Evolutionary conservation across 495 filamentous ascomycete species (phyloP).

Genomic region (Xylaria flabelliformis): DNA sequence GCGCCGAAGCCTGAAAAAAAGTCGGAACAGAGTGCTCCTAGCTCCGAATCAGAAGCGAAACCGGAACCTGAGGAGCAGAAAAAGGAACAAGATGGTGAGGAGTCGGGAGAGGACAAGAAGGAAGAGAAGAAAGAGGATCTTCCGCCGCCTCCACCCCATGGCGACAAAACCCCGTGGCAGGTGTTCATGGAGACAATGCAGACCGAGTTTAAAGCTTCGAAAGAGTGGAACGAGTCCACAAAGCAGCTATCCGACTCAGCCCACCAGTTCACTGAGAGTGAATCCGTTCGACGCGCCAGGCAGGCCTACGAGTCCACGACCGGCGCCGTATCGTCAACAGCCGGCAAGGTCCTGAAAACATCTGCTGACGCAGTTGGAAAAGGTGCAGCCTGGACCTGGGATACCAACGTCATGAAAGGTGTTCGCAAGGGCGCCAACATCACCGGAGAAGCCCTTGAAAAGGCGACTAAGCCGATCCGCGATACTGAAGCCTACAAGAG

Average conservation of each 20-base stretch:
- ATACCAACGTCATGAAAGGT: constrained; percentile 89
- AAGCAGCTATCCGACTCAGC: constrained; percentile 89
- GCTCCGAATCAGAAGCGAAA: constrained; percentile 51
- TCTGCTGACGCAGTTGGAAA: constrained; percentile 88
- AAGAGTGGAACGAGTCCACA: constrained; percentile 98
- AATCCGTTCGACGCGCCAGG: constrained; percentile 84
- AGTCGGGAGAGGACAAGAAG: constrained; percentile 52
- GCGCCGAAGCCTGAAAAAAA: constrained; percentile 44
- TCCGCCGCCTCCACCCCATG: constrained; percentile 93
- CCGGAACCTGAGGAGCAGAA: constrained; percentile 52
- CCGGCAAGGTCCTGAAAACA: constrained; percentile 77
- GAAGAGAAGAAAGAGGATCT: constrained; percentile 67
- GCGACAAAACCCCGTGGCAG: constrained; percentile 97
- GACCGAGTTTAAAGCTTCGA: constrained; percentile 91
- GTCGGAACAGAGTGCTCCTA: constrained; percentile 36
- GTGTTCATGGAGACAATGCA: constrained; percentile 96
- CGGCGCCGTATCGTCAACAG: constrained; percentile 72
- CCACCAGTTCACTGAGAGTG: constrained; percentile 91
- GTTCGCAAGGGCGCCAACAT: constrained; percentile 84
- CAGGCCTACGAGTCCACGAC: constrained; percentile 85
- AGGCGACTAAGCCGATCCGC: constrained; percentile 89
- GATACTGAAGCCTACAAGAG: constrained; percentile 93
- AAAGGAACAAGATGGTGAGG: constrained; percentile 53
- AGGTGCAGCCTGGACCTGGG: constrained; percentile 95
- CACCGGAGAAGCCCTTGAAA: constrained; percentile 86